Evolutionary conservation across 23 red algal genomes (phyloP).

Genomic region (Gracilariopsis chorda): DNA sequence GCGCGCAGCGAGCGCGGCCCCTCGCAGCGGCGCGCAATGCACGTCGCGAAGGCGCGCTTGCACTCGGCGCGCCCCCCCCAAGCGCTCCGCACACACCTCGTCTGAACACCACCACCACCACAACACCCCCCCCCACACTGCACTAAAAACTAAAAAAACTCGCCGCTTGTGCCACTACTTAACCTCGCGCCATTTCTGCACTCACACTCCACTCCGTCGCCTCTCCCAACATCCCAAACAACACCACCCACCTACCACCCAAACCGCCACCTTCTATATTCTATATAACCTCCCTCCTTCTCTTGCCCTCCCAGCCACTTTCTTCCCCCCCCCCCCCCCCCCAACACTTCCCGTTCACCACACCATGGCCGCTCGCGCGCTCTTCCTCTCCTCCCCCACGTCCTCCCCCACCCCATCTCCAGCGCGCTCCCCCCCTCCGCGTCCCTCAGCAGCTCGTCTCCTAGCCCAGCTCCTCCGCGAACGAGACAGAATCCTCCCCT

Average conservation of each 20-base stretch:
- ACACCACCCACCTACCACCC: not conserved
- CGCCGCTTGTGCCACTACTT: not conserved
- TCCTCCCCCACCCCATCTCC: not conserved
- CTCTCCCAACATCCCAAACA: not conserved
- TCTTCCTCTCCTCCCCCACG: not conserved
- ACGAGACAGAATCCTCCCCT: constrained; percentile 19
- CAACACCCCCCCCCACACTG: not conserved
- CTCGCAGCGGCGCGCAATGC: not conserved
- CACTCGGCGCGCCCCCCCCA: not conserved
- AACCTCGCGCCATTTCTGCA: not conserved
- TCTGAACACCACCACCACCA: too few species aligned
- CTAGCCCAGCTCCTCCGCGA: constrained; percentile 42
- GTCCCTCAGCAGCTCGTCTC: not conserved
- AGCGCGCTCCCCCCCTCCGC: not conserved
- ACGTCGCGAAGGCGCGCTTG: not conserved
- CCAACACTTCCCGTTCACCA: too few species aligned
- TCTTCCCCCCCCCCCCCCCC: not conserved
- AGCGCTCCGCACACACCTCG: too few species aligned
- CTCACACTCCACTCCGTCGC: not conserved
- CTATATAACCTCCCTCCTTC: too few species aligned
- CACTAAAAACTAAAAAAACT: not conserved
- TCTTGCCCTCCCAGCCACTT: not conserved
- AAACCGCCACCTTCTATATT: not conserved
- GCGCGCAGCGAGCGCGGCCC: not conserved
- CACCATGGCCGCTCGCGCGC: not conserved